These are phyloP conservation scores for Cryphonectria japonica DNA, from an alignment of 2,329 filamentous ascomycete genomes.

Conservation along the genomic window DNA sequence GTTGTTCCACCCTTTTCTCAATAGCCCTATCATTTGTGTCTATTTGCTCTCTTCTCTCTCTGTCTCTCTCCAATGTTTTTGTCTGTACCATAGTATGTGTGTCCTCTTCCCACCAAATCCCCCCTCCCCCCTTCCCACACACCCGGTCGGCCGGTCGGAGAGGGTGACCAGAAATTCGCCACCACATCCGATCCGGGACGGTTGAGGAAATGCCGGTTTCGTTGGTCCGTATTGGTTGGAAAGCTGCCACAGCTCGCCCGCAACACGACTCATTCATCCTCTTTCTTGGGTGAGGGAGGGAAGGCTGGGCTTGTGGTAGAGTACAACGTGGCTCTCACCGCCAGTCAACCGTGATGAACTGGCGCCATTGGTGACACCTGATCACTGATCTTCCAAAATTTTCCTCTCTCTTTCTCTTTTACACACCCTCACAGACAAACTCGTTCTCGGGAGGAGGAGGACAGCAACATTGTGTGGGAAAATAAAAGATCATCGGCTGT, in stretches of 20 bases:
- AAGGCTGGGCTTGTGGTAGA: too few species aligned
- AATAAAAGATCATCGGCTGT: neutral
- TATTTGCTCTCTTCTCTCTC: neutral
- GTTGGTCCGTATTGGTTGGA: neutral
- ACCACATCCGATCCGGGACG: constrained; percentile 2
- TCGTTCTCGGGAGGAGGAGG: neutral
- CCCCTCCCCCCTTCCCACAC: neutral
- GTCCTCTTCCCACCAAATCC: too few species aligned
- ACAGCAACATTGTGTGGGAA: neutral
- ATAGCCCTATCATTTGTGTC: neutral
- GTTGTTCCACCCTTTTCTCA: neutral
- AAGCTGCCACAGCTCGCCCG: neutral
- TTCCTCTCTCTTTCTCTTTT: neutral
- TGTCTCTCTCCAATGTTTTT: neutral
- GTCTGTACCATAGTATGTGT: too few species aligned
- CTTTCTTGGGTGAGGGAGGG: too few species aligned
- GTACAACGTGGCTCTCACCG: neutral
- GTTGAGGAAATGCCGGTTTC: neutral
- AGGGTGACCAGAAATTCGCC: neutral
- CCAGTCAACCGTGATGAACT: neutral
- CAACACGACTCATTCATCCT: neutral
- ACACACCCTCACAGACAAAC: neutral
- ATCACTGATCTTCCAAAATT: neutral
- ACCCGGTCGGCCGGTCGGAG: neutral
- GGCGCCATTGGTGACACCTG: neutral